These are phyloP conservation scores for Candida pseudoglaebosa DNA, from an alignment of 805 yeast genomes.

Conservation along the genomic window DNA sequence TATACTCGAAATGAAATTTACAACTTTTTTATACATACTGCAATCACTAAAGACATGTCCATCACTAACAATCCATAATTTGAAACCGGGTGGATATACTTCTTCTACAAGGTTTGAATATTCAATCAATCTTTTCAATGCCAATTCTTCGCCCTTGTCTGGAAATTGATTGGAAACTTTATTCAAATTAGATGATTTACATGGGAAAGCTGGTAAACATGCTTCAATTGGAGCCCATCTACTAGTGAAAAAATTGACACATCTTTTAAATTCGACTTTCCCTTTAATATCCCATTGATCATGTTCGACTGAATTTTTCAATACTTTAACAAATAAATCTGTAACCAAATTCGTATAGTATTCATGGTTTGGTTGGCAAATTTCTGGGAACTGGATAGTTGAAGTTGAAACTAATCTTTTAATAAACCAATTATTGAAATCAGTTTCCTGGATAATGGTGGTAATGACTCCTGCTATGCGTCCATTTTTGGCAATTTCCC, in stretches of 20 bases:
- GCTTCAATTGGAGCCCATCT: constrained; percentile 48
- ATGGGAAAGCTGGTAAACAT: constrained; percentile 62
- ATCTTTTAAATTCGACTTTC: constrained; percentile 36
- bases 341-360: constrained; percentile 20
- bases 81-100: constrained; percentile 53
- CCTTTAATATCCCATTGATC: constrained; percentile 53
- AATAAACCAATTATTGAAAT: constrained; percentile 33
- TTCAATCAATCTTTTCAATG: constrained; percentile 25
- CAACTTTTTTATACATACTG: constrained; percentile 10
- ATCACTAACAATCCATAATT: constrained; percentile 55
- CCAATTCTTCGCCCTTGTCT: constrained; percentile 48
- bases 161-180: constrained; percentile 50
- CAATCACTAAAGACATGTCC: constrained; percentile 67
- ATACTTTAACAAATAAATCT: constrained; percentile 39
- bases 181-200: constrained; percentile 54
- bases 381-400: constrained; percentile 13
- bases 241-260: constrained; percentile 46
- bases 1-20: too few relatives aligned
- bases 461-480: constrained; percentile 26
- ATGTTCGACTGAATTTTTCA: constrained; percentile 43
- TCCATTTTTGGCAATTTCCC: constrained; percentile 18
- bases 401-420: constrained; percentile 21
- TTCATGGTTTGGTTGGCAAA: constrained; percentile 1
- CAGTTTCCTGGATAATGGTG: constrained; percentile 16
- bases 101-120: constrained; percentile 25